A percentile compares a stretch with the other conserved stretches of the same genome.
These are phyloP conservation scores for Leptomonas pyrrhocoris DNA, from an alignment of 208 protist genomes.

Conservation along the genomic window DNA sequence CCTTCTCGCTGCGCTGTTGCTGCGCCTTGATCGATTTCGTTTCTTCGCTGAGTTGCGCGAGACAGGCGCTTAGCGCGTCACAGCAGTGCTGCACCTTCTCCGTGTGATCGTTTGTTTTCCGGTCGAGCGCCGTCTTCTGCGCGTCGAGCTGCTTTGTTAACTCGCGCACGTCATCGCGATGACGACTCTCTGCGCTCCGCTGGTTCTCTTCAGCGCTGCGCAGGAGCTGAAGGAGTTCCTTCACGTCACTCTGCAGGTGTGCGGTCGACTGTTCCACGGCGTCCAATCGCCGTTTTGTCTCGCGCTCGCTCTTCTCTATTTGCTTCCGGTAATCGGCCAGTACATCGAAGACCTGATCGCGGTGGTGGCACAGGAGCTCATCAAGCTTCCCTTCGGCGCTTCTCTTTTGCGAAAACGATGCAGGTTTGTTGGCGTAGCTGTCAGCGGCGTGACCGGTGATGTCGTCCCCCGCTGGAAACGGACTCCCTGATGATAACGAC, in stretches of 20 bases:
- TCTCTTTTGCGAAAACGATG: neutral
- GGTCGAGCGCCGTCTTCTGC: neutral
- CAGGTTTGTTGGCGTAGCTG: neutral
- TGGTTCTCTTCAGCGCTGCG: constrained; percentile 1
- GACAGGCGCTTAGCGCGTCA: neutral
- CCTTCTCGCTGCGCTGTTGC: constrained; percentile 11
- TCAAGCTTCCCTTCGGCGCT: neutral
- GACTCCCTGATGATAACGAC: neutral
- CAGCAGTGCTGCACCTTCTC: constrained; percentile 12
- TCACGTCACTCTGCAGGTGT: constrained; percentile 19
- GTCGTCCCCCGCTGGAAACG: neutral
- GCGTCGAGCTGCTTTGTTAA: constrained; percentile 13
- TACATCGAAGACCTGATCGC: constrained; percentile 32
- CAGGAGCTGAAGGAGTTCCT: constrained; percentile 1
- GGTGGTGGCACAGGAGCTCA: constrained; percentile 13
- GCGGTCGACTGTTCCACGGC: constrained; percentile 9
- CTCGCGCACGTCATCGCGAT: neutral
- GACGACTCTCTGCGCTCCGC: neutral
- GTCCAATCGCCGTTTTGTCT: constrained; percentile 22
- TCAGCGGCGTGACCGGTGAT: neutral
- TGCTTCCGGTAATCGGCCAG: constrained; percentile 21
- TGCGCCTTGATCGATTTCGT: constrained; percentile 5
- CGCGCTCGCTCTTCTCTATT: constrained; percentile 18
- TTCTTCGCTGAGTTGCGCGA: constrained; percentile 20
- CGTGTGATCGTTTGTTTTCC: neutral